A percentile compares a stretch with the other conserved stretches of the same genome.
phyloP scores from a whole-genome alignment of 106 monocot genomes.

The Acanthochlamys bracteata region DNA sequence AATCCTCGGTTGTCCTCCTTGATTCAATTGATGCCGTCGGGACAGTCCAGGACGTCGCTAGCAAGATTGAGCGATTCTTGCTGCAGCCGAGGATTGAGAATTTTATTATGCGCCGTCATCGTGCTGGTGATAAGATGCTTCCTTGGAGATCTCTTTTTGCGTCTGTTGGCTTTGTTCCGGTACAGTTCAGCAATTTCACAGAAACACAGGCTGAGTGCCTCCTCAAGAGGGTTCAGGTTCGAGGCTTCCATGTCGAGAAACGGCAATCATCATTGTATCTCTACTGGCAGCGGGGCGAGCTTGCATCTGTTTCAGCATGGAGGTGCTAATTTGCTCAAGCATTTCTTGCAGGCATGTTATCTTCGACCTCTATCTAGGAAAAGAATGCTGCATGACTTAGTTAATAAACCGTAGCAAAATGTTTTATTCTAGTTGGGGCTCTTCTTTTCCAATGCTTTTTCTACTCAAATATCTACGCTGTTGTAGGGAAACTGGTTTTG shows the following conservation, averaged over 20 bases:
- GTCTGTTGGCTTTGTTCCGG: conserved; percentile 42
- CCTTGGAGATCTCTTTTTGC: conserved; percentile 52
- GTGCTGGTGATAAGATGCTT: conserved; percentile 30
- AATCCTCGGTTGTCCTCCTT: conserved; percentile 47
- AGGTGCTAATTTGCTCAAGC: conserved; percentile 41
- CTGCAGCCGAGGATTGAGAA: conserved; percentile 65
- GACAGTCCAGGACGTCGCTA: conserved; percentile 32
- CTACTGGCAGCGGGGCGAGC: conserved; percentile 74
- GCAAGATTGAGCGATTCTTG: conserved; percentile 66
- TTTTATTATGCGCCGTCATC: conserved; percentile 33
- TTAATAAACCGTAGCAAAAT: conserved; percentile 1
- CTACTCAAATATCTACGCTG: neutral
- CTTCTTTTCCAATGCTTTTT: neutral
- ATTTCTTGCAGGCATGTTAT: conserved; percentile 19
- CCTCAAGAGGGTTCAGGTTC: conserved; percentile 74
- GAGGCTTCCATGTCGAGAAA: conserved; percentile 82
- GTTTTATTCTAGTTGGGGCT: conserved; percentile 1
- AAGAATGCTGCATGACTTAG: neutral
- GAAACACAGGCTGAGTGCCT: conserved; percentile 91
- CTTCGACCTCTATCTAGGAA: conserved; percentile 4
- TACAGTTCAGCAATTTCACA: conserved; percentile 79
- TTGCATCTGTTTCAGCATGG: conserved; percentile 81
- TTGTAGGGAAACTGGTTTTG: conserved; percentile 4
- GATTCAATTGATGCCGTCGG: conserved; percentile 86
- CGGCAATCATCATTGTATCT: conserved; percentile 51